A percentile compares a stretch with the other conserved stretches of the same genome.
phyloP scores from a whole-genome alignment of 2,329 filamentous ascomycete species.

The Scytalidium sp. region DNA sequence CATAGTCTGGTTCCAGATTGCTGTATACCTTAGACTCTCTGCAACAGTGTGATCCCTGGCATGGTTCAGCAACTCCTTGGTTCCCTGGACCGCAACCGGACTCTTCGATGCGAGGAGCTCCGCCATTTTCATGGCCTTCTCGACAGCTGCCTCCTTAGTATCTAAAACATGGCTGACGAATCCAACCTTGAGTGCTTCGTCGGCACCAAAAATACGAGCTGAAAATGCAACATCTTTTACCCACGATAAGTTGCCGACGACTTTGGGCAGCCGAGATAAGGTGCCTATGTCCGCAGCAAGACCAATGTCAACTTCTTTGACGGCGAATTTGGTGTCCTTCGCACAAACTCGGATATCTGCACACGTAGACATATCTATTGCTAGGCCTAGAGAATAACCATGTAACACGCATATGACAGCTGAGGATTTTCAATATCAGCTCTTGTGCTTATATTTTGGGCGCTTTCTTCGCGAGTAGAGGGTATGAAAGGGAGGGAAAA shows the following conservation, averaged over 20 bases:
- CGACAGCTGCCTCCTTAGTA: conserved; percentile 60
- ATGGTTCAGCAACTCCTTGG: conserved; percentile 83
- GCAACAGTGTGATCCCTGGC: conserved; percentile 73
- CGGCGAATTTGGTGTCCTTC: conserved; percentile 57
- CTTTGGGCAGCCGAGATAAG: conserved; percentile 68
- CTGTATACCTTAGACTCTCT: conserved; percentile 80
- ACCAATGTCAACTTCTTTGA: conserved; percentile 83
- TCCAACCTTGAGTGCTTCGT: conserved; percentile 68
- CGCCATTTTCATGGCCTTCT: conserved; percentile 61
- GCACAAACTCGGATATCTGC: conserved; percentile 69
- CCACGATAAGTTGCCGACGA: conserved; percentile 69
- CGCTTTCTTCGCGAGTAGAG: not conserved
- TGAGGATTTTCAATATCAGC: conserved; percentile 24
- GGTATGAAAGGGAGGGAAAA: not conserved
- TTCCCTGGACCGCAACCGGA: conserved; percentile 82
- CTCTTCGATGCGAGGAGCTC: conserved; percentile 72
- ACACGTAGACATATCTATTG: conserved; percentile 69
- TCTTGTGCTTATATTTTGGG: not conserved
- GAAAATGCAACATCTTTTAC: conserved; percentile 76
- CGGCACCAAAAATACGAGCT: conserved; percentile 65
- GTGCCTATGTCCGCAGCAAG: conserved; percentile 79
- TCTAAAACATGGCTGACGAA: conserved; percentile 66
- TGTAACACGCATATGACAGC: conserved; percentile 82
- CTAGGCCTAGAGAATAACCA: conserved; percentile 73
- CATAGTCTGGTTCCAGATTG: conserved; percentile 82